phyloP scores from a whole-genome alignment of 1,284 basidiomycete genomes.

The Leccinum angustisporum region DNA sequence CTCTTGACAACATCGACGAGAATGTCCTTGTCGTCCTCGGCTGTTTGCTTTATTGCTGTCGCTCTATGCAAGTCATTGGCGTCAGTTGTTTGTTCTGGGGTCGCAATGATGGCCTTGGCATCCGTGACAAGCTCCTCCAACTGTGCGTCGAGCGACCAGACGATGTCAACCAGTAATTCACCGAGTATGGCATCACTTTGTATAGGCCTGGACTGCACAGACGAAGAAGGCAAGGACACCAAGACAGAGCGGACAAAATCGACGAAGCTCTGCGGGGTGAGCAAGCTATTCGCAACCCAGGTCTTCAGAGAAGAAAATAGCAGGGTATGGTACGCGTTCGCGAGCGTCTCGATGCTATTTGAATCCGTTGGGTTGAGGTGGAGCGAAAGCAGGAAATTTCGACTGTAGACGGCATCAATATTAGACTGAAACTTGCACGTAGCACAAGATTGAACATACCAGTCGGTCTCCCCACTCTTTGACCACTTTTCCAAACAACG shows the following conservation, averaged over 20 bases:
- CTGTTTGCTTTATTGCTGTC: constrained; percentile 48
- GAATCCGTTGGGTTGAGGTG: constrained; percentile 58
- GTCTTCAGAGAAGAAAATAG: constrained; percentile 56
- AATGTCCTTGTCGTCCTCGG: constrained; percentile 60
- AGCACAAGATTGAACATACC: constrained; percentile 41
- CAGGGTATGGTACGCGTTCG: constrained; percentile 65
- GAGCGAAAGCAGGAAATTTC: constrained; percentile 52
- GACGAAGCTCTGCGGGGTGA: constrained; percentile 52
- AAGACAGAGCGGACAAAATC: constrained; percentile 64
- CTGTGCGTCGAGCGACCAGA: constrained; percentile 76
- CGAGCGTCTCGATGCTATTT: constrained; percentile 51
- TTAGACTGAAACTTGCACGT: constrained; percentile 15
- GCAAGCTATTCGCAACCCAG: constrained; percentile 47
- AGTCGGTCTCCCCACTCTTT: constrained; percentile 58
- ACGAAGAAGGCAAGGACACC: constrained; percentile 63
- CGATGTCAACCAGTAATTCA: constrained; percentile 70
- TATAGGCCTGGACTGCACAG: constrained; percentile 36
- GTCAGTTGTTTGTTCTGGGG: constrained; percentile 18
- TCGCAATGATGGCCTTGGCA: constrained; percentile 37
- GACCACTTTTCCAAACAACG: constrained; percentile 52
- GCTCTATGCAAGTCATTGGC: constrained; percentile 26
- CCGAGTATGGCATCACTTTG: constrained; percentile 50
- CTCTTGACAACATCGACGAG: constrained; percentile 59
- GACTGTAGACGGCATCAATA: constrained; percentile 40
- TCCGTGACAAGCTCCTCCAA: constrained; percentile 69